Conservation (phyloP, 179 eudicot genomes). For the Amaranthus tricolor region DNA sequence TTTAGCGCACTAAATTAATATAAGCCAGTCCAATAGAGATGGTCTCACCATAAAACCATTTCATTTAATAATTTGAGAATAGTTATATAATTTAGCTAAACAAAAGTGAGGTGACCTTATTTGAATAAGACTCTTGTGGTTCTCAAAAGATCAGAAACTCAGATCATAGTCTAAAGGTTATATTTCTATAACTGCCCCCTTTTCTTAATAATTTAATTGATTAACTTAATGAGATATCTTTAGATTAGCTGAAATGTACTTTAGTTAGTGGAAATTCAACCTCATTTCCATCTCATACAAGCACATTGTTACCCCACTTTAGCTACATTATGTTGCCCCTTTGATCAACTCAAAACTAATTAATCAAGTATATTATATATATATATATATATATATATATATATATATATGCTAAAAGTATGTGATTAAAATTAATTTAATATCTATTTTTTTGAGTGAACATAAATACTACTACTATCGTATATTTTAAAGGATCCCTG, state of each 20-base stretch:
- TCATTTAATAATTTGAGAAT: too few species aligned
- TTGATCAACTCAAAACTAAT: background rate
- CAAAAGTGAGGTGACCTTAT: slow-evolving; percentile 1
- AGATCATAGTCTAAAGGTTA: background rate
- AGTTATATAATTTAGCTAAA: background rate
- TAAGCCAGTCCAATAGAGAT: too few species aligned
- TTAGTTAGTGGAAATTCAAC: background rate
- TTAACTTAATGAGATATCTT: background rate
- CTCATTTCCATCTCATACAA: background rate
- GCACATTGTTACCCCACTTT: background rate
- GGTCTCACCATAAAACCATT: too few species aligned
- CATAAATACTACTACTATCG: too few species aligned
- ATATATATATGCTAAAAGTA: too few species aligned
- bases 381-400: too few species aligned
- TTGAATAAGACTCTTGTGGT: slow-evolving; percentile 23
- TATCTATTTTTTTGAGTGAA: too few species aligned
- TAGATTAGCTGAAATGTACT: background rate
- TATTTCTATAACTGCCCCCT: background rate
- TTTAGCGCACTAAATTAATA: too few species aligned
- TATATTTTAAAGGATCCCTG: too few species aligned
- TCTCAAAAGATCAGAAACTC: background rate
- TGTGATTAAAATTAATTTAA: too few species aligned
- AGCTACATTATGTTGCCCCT: background rate
- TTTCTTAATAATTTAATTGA: background rate
- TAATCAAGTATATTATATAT: background rate